Evolutionary conservation across 306 rosid genomes (phyloP), one percentile per base, ranked within the genome.

Genomic region (Luffa acutangula): DNA sequence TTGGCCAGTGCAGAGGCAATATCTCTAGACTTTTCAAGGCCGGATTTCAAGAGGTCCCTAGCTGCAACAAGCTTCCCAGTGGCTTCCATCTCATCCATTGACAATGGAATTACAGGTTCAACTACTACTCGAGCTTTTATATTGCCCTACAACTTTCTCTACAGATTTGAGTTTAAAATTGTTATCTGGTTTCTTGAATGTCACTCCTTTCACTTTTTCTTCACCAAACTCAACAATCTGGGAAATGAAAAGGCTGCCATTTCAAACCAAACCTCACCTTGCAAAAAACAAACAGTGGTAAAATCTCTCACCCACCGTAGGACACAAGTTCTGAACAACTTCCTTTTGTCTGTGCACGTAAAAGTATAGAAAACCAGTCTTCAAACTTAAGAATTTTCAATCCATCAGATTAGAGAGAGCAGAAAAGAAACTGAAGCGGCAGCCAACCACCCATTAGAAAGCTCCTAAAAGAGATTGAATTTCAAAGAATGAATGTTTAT

Each of bases 201-300:
- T 64, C 48, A 75, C 72, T 83, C 74, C 65, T 51, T 84, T 71
- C 57, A 82, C 88, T 85, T 90, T 80, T 78, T 82, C 84, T 84
- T 80, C 88, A 91, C 95, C 98, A 89, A 90, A 90, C 98, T 85
- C 91, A 88, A 85, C 95, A 88, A 76, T 77, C 82, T 80, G 84
- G 81, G 48, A 83, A 84, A 83, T 54, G 57, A 72, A 52, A 76
- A 86, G 37, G 43, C 17, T 60, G 83, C 69, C 67, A 81, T 71
- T 86, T 89, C 92, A 85, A 84, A 87, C 90, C 77, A 89, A 91
- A 87, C 92, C 84, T 92, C 91, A 88, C 93, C 88, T 89, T 78
- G 82, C 88, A 88, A 76, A 91, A 88, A 77, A 82, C 86, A 90
- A 85, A 86, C 85, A 80, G 7, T 70, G 36, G 36, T 78, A 48